Conservation (phyloP, 1,284 basidiomycete genomes). For the Dichomitus squalens region DNA sequence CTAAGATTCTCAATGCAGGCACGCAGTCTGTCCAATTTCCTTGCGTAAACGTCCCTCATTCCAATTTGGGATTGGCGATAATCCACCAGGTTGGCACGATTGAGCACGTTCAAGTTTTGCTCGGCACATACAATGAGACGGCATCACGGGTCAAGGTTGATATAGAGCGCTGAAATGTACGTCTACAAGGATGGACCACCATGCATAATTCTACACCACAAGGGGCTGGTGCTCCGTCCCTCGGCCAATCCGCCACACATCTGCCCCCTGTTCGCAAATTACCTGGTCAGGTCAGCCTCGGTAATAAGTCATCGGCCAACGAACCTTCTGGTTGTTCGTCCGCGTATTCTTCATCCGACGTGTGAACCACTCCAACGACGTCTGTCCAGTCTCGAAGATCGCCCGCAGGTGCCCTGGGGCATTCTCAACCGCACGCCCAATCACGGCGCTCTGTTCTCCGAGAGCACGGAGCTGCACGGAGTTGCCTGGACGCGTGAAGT, state of each 20-base stretch:
- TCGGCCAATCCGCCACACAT: slow-evolving; percentile 14
- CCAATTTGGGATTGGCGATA: no score
- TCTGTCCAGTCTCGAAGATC: slow-evolving; percentile 22
- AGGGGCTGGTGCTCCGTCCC: slow-evolving; percentile 22
- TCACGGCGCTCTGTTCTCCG: slow-evolving; percentile 23
- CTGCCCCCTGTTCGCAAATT: background rate
- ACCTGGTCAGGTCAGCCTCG: background rate
- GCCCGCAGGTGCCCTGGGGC: slow-evolving; percentile 22
- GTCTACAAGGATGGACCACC: no score
- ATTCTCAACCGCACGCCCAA: slow-evolving; percentile 19
- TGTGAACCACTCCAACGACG: slow-evolving; percentile 31
- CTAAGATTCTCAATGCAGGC: no score
- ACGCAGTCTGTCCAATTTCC: no score
- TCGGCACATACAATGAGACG: no score
- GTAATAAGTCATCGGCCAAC: background rate
- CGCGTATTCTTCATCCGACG: slow-evolving; percentile 29
- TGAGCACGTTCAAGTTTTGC: no score
- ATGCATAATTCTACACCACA: no score
- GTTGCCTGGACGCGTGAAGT: slow-evolving; percentile 25
- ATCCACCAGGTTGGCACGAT: no score
- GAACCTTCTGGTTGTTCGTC: slow-evolving; percentile 27
- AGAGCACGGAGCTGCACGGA: slow-evolving; percentile 28
- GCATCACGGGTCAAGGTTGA: no score
- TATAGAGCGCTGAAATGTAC: no score
- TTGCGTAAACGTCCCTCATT: no score